Percentiles rank a stretch among this genome's conserved stretches.
Conservation (phyloP, 2,329 filamentous ascomycete species). For the Nigrospora oryzae region DNA sequence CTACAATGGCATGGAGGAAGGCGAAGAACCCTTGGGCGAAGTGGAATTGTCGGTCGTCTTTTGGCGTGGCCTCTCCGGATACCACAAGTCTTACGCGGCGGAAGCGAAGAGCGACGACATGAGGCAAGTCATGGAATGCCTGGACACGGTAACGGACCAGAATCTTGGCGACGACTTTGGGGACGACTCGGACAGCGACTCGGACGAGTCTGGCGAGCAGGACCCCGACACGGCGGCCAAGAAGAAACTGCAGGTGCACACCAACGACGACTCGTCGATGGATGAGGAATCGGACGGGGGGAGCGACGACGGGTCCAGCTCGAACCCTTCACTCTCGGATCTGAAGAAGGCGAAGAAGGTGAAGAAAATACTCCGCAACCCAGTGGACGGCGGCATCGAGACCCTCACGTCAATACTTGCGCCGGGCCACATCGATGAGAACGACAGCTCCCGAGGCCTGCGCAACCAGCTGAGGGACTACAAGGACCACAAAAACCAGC, state of each 20-base stretch:
- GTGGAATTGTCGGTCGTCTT: conserved; percentile 50
- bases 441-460: conserved; percentile 34
- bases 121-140: conserved; percentile 53
- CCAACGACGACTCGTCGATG: conserved; percentile 21
- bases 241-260: conserved; percentile 21
- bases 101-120: conserved; percentile 43
- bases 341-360: conserved; percentile 23
- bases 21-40: conserved; percentile 46
- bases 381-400: conserved; percentile 17
- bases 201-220: neutral
- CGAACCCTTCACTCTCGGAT: conserved; percentile 13
- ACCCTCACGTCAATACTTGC: conserved; percentile 18
- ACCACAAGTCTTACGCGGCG: conserved; percentile 45
- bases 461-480: conserved; percentile 50
- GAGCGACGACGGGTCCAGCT: conserved; percentile 6
- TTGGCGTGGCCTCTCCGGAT: conserved; percentile 52
- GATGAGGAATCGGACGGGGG: conserved; percentile 14
- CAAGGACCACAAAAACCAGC: conserved; percentile 45
- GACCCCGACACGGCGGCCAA: conserved; percentile 9
- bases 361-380: conserved; percentile 24
- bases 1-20: conserved; percentile 36
- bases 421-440: conserved; percentile 27
- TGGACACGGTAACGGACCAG: conserved; percentile 53
- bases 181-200: conserved; percentile 9
- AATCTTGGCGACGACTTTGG: conserved; percentile 22